These are phyloP conservation scores for Tolypocladium guangdongense DNA, from an alignment of 2,329 filamentous ascomycete species.

Conservation along the genomic window DNA sequence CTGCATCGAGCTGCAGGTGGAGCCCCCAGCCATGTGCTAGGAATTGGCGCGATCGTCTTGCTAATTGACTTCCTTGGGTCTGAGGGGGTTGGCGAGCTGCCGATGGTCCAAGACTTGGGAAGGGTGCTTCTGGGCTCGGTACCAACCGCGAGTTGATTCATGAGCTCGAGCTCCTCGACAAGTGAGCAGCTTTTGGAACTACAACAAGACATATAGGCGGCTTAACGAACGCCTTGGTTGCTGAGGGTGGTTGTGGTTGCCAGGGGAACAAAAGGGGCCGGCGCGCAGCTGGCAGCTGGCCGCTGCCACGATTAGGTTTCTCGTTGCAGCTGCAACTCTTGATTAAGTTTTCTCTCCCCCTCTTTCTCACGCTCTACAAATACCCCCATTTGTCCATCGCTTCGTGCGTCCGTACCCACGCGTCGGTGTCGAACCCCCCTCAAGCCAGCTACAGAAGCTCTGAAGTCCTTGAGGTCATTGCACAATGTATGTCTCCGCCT, in stretches of 20 bases:
- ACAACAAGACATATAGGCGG: not conserved
- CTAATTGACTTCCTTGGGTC: too few relatives aligned
- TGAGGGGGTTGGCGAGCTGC: too few relatives aligned
- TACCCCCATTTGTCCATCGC: not conserved
- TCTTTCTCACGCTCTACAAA: too few relatives aligned
- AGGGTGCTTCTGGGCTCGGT: too few relatives aligned
- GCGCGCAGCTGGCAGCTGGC: not conserved
- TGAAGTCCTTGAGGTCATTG: not conserved
- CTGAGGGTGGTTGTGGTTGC: not conserved
- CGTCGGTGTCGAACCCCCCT: not conserved
- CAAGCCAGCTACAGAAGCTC: not conserved
- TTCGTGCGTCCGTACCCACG: not conserved
- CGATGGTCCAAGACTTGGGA: too few relatives aligned
- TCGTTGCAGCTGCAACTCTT: not conserved
- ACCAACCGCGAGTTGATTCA: too few relatives aligned
- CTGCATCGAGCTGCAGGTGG: too few relatives aligned
- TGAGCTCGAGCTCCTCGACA: too few relatives aligned
- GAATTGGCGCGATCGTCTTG: too few relatives aligned
- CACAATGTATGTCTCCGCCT: not conserved
- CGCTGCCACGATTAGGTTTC: not conserved
- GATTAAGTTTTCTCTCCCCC: not conserved
- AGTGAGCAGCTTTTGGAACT: not conserved
- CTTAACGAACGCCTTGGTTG: not conserved
- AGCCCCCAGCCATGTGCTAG: too few relatives aligned
- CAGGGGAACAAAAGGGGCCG: not conserved